Conservation (phyloP, 441 rosid species). For the Populus hybrid region DNA sequence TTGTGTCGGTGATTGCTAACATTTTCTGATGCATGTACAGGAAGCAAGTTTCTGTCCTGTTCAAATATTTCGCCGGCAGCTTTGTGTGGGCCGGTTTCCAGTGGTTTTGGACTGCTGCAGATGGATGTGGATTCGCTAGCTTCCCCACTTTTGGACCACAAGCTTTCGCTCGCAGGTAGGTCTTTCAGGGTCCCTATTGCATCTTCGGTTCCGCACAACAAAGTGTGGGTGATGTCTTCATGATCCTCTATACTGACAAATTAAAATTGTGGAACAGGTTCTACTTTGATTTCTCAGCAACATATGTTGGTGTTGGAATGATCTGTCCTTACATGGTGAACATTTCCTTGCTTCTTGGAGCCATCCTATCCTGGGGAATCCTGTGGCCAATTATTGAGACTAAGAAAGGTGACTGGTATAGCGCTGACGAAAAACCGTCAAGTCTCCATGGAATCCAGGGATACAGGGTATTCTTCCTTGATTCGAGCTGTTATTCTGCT, state of each 20-base stretch:
- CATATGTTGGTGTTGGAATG: conserved; percentile 92
- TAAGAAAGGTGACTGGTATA: conserved; percentile 71
- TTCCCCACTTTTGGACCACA: conserved; percentile 79
- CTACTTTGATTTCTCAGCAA: conserved; percentile 86
- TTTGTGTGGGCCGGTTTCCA: conserved; percentile 76
- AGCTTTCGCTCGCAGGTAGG: conserved; percentile 55
- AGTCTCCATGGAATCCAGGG: conserved; percentile 81
- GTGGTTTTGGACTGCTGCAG: conserved; percentile 71
- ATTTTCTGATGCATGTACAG: conserved; percentile 26
- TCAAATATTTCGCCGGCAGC: conserved; percentile 55
- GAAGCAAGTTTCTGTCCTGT: conserved; percentile 67
- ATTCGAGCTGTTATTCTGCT: background rate
- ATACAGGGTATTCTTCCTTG: conserved; percentile 43
- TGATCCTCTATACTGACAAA: background rate
- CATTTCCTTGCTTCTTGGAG: conserved; percentile 73
- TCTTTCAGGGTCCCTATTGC: background rate
- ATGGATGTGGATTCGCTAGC: conserved; percentile 66
- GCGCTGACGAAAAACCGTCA: conserved; percentile 31
- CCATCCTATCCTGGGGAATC: conserved; percentile 76
- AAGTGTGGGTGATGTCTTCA: background rate
- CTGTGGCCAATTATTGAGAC: conserved; percentile 77
- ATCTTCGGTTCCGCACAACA: background rate
- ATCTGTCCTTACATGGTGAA: conserved; percentile 86
- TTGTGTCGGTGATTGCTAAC: background rate
- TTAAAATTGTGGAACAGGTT: conserved; percentile 38